A percentile compares a stretch with the other conserved stretches of the same genome.
Conservation (phyloP, 2,329 filamentous ascomycete species). For the Fusarium tricinctum region DNA sequence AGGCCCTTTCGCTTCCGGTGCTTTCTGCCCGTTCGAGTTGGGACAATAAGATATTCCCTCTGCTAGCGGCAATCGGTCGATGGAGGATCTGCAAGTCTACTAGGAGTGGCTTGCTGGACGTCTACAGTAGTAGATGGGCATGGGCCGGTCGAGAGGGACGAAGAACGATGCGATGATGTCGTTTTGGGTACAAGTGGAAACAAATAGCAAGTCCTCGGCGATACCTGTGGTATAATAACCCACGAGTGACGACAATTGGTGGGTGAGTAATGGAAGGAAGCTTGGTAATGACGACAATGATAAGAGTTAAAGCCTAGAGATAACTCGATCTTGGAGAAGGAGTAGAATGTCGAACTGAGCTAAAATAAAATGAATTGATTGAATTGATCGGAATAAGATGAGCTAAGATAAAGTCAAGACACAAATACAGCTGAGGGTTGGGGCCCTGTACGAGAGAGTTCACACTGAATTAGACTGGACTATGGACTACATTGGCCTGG, state of each 20-base stretch:
- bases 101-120: not conserved
- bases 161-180: conserved; percentile 37
- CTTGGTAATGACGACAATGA: not conserved
- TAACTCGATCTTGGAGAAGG: not conserved
- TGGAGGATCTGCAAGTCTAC: conserved; percentile 37
- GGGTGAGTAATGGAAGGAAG: not conserved
- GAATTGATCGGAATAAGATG: conserved; percentile 9
- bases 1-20: conserved; percentile 19
- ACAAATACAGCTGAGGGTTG: conserved; percentile 10
- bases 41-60: conserved; percentile 7
- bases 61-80: conserved; percentile 35
- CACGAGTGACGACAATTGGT: conserved; percentile 11
- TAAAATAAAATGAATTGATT: not conserved
- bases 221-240: conserved; percentile 1
- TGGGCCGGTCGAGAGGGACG: conserved; percentile 22
- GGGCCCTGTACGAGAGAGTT: conserved; percentile 22
- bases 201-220: conserved; percentile 12
- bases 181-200: conserved; percentile 19
- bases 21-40: conserved; percentile 24
- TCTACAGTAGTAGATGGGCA: conserved; percentile 4
- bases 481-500: not conserved
- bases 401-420: conserved; percentile 5
- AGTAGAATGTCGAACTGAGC: not conserved
- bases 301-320: not conserved
- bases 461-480: conserved; percentile 11